Evolutionary conservation across 83 land plant genomes (phyloP), one percentile per base, ranked within the genome.

Genomic region (Picea abies): DNA sequence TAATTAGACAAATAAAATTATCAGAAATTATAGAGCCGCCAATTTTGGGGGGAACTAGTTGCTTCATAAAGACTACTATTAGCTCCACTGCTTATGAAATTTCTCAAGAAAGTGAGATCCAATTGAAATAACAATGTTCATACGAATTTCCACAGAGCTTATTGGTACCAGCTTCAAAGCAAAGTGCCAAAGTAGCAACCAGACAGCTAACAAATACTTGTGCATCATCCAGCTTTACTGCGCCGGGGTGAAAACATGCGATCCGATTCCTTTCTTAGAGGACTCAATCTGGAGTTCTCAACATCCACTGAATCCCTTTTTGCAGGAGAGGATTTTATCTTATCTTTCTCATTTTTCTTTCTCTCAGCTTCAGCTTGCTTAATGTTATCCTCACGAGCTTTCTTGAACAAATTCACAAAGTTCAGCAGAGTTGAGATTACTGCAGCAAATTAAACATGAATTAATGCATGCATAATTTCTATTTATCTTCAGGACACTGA

Each of bases 301-400:
- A 35, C 39, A 77, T 82, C 89, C 23, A 39, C 35, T 19, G 41
- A 65, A 60, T 87, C 89, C 70, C 84, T 90, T 76, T 65, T 91
- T 41, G 86, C 68, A 23, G 85, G 58, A 81, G 80, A 78, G 56
- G 87, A 85, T 84, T 92, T 90, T 84, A 87, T 49, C 72, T 88
- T 90, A 83, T 93, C 95, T 86, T 93, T 93, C 60, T 93, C 95
- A 56, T 85, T 10, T 82, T 89, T 91, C 82, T 88, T 93, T 80
- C 84, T 93, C 70, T 93, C 95, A 35, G 88, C 95, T 61, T 93
- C 95, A 82, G 92, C 95, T 63, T n/a, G 80, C 68, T 84, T 85
- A 14, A 69, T 86, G 85, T 93, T 93, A 72, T 93, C 95, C 35
- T 93, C 95, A 2, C 86, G 89, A 62, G 93, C 84, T 81, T 93